Base-by-base conservation (phyloP, 305 asterid genomes). In the Lippia alba region DNA sequence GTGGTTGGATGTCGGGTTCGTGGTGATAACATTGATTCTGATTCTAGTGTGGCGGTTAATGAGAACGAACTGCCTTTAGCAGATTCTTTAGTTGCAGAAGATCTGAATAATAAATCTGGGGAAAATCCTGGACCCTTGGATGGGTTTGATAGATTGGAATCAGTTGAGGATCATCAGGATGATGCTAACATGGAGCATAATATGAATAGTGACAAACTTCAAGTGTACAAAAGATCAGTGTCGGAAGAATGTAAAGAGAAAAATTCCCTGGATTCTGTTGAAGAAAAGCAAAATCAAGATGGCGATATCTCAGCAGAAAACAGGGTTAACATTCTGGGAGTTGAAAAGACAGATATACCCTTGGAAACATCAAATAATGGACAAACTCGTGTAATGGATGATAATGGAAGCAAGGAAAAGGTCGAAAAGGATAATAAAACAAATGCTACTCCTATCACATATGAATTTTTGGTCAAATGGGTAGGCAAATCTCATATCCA, bases 381-480 rank as follows among this genome's bases (percentile, higher is more conserved):
- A 24, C 30, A 24, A 24, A 70, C 64, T 60, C 76, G 55, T 41
- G 74, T 39, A 39, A 39, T 67, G 30, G 83, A 80, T 74, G 85
- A 86, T 65, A 67, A 76, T 74, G 90, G 66, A 74, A 81, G 69
- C 82, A 67, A 66, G 55, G 79, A 66, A 76, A 82, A 77, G 78
- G 83, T 72, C 33, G 81, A 65, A 61, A 74, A 67, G 77, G 84
- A 51, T 64, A 66, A 59, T 53, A 70, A 56, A 32, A 74, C 61
- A 70, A 71, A 68, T 44, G 30, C 36, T 71, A 65, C 72, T 41
- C 71, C 84, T 16, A 78, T 79, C 68, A 87, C 84, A 6, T 91
- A 81, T 67, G 99, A 95, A 79, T 95, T 86, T 82, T 80, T 92
- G 78, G 97, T 95, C 54, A 95, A 95, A 78, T 95, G 99, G 99